Evolutionary conservation across 768 basidiomycete species (phyloP), one percentile per base, ranked within the genome.

Genomic region (Tulasnella sp.): DNA sequence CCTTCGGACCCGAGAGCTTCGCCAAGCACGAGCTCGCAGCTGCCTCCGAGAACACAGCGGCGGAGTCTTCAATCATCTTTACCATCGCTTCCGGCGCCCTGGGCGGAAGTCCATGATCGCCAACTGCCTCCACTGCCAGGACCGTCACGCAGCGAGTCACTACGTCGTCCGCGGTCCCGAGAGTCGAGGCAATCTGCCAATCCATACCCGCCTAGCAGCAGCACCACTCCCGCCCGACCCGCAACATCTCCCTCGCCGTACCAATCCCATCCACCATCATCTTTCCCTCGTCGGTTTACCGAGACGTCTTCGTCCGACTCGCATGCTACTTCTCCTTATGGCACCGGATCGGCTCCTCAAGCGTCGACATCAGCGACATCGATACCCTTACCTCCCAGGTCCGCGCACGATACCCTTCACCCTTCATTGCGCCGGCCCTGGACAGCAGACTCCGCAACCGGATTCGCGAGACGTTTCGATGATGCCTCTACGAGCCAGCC

Each of bases 261-360:
- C 36, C 71, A 14, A 19, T 46, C 78, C 44, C 71, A 73, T 46
- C 78, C 78, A 31, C 78, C 78, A 46, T 79, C 78, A 71, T 72
- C 78, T 18, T 79, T 79, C 73, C 78, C 78, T 46, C 71, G 73
- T 31, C 78, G 71, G 27, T 39, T 79, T 27, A 38, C 78, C 24
- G 73, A 68, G 74, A 34, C 76, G 19, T 58, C 73, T 46, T 21
- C 73, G 0, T n/a, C 39, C 5, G 73, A 40, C 56, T 44, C 44
- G 75, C 52, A 44, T 56, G 7, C 52, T 10, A n/a, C 24, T 34
- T 39, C 34, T 74, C 14, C 68, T 46, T 72, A 79, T 73, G 8
- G 10, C 9, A 31, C 71, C 36, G 39, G 68, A 21, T 14, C 78
- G 44, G 44, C 19, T 27, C 42, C 42, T 18, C 71, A 1, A 38